phyloP scores from a whole-genome alignment of 75 land plant species.

The Cunninghamia lanceolata region DNA sequence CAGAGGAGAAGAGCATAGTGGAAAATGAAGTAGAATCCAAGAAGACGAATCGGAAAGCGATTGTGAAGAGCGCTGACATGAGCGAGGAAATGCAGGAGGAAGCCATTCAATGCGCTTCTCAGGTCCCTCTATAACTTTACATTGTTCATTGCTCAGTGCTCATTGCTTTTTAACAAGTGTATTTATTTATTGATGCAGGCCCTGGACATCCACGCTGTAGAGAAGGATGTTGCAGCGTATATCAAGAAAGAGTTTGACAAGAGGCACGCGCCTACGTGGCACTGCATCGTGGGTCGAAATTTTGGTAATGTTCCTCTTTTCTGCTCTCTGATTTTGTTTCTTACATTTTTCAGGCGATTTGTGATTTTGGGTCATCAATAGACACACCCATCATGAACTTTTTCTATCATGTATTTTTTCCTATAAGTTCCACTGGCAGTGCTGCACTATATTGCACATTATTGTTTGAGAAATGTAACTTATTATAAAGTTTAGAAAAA shows the following conservation, averaged over 20 bases:
- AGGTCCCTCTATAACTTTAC: conserved; percentile 25
- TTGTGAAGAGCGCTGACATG: conserved; percentile 97
- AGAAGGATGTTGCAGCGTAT: conserved; percentile 88
- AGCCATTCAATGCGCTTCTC: conserved; percentile 79
- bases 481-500: no score
- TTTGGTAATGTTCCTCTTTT: conserved; percentile 55
- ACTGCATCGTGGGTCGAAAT: conserved; percentile 94
- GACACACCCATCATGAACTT: background rate
- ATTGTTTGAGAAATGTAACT: no score
- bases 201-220: conserved; percentile 76
- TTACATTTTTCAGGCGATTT: background rate
- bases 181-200: conserved; percentile 41
- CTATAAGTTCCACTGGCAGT: no score
- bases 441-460: no score
- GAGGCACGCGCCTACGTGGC: conserved; percentile 91
- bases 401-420: no score
- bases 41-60: conserved; percentile 39
- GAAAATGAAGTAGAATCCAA: background rate
- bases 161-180: background rate
- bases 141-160: background rate
- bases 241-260: conserved; percentile 95
- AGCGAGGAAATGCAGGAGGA: conserved; percentile 88
- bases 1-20: background rate
- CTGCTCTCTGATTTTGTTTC: background rate
- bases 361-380: background rate